Conservation (phyloP, 306 rosid genomes). For the Comarum palustre region DNA sequence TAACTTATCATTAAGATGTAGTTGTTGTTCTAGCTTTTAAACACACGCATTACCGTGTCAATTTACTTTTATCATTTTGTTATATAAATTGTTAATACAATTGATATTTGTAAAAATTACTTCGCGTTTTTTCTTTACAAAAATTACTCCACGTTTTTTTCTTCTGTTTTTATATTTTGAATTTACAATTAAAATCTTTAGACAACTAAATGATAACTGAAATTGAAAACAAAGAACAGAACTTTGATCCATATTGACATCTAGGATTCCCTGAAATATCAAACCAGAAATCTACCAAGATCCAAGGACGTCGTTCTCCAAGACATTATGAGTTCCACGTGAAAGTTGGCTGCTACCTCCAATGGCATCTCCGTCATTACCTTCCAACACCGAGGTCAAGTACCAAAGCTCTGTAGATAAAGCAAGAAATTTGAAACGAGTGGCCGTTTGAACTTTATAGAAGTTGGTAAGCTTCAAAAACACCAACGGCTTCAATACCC, state of each 20-base stretch:
- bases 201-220: neutral
- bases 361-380: conserved; percentile 36
- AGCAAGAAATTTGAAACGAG: conserved; percentile 54
- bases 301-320: neutral
- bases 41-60: no score
- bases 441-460: conserved; percentile 65
- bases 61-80: no score
- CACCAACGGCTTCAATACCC: neutral
- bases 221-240: neutral
- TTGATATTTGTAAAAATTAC: no score
- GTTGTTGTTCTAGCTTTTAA: no score
- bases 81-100: no score
- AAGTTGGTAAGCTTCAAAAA: conserved; percentile 21
- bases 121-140: no score
- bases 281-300: neutral
- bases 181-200: no score
- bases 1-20: no score
- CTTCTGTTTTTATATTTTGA: no score
- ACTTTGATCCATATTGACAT: neutral
- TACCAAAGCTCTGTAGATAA: conserved; percentile 14
- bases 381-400: conserved; percentile 8
- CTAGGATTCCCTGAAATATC: neutral
- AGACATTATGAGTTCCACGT: neutral
- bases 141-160: no score
- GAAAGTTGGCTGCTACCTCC: neutral